phyloP scores from a whole-genome alignment of 2,329 filamentous ascomycete genomes.

The Fonsecaea nubica region DNA sequence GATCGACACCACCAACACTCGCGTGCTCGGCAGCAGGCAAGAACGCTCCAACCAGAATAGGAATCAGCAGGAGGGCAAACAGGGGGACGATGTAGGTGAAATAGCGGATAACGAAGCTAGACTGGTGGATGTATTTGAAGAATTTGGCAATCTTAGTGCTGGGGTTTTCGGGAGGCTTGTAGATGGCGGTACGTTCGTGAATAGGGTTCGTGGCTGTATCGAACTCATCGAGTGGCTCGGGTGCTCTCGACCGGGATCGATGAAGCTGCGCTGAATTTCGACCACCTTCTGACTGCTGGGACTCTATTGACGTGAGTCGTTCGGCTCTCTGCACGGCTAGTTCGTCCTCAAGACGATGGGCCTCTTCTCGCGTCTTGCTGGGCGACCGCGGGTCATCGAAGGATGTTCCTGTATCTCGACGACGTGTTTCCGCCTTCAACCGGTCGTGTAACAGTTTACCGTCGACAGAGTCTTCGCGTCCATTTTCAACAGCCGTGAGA shows the following conservation, averaged over 20 bases:
- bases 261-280: slow-evolving; percentile 54
- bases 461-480: slow-evolving; percentile 44
- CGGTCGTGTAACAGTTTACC: slow-evolving; percentile 48
- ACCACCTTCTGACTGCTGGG: slow-evolving; percentile 35
- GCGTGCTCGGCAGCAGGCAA: slow-evolving; percentile 60
- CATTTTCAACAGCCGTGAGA: slow-evolving; percentile 40
- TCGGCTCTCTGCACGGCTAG: slow-evolving; percentile 70
- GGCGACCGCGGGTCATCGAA: slow-evolving; percentile 54
- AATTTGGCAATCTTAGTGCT: slow-evolving; percentile 67
- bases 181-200: slow-evolving; percentile 69
- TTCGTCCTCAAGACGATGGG: slow-evolving; percentile 69
- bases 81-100: slow-evolving; percentile 74
- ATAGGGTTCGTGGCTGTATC: slow-evolving; percentile 71
- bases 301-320: slow-evolving; percentile 59
- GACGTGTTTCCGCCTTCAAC: slow-evolving; percentile 56
- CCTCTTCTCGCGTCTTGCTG: slow-evolving; percentile 65
- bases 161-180: slow-evolving; percentile 69
- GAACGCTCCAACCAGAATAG: slow-evolving; percentile 69
- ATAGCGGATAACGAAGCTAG: slow-evolving; percentile 71
- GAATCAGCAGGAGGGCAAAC: slow-evolving; percentile 69
- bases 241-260: slow-evolving; percentile 59
- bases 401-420: slow-evolving; percentile 43
- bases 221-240: slow-evolving; percentile 69
- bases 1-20: slow-evolving; percentile 73
- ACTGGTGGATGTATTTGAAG: slow-evolving; percentile 70